Evolutionary conservation across 306 rosid species (phyloP), one percentile per base, ranked within the genome.

Genomic region (Lathyrus tuberosus): DNA sequence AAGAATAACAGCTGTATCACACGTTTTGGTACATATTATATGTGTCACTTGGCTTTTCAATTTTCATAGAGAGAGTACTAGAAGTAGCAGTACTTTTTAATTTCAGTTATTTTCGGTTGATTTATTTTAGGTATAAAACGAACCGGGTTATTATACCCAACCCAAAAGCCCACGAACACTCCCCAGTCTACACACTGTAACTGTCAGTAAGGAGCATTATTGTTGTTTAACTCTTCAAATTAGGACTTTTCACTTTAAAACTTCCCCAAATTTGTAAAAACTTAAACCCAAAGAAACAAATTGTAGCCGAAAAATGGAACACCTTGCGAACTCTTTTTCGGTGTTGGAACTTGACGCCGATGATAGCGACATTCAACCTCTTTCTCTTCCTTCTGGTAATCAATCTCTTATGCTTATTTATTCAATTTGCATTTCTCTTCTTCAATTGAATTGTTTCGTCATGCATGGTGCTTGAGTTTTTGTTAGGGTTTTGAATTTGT

Each of bases 261-360:
- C 63, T 52, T 61, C 76, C 67, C 67, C 67, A 15, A 20, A 41
- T 30, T 67, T 46, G 10, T 13, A 33, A 33, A 33, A 33, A 6
- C 8, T 33, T 33, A 7, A 33, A 6, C 35, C 4, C 35, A 31
- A 38, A 30, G 13, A 74, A 30, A 17, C 22, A n/a, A 17, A 10
- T 47, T 8, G 33, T 22, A 58, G 17, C 16, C 18, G 6, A 60
- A 15, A 70, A 71, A 75, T 87, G 90, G 98, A 85, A 76, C 12
- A 22, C n/a, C 42, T 89, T 18, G 22, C 67, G 9, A 89, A 92
- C 62, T 80, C 85, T 2, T 89, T 92, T 81, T 84, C 95, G 18
- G 83, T 83, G 31, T 75, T 89, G 47, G 88, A 82, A 54, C 82
- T 92, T 8, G 98, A 89, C 18, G 92, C 62, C 13, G 92, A 86